Conservation (phyloP, 2,329 filamentous ascomycete genomes). For the Arthrobotrys sphaeroides region DNA sequence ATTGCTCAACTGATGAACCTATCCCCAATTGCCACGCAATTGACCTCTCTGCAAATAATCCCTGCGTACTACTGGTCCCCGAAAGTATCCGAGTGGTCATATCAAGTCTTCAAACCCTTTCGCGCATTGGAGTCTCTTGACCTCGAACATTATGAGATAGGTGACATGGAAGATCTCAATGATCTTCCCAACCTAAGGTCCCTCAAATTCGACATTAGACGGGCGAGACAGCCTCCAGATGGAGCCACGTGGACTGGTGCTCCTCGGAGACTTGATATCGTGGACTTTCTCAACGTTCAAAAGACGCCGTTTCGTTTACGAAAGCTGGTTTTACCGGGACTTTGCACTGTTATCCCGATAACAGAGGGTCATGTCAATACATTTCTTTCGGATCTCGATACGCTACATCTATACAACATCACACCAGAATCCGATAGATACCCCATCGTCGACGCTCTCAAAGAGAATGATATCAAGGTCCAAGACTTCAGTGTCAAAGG, state of each 20-base stretch:
- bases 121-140: background rate
- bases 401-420: background rate
- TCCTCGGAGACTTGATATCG: background rate
- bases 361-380: background rate
- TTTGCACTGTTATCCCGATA: background rate
- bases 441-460: background rate
- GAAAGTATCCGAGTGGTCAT: background rate
- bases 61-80: too few species aligned
- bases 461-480: background rate
- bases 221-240: background rate
- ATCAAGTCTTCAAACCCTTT: background rate
- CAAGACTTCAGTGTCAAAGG: background rate
- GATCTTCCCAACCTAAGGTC: conserved; percentile 5
- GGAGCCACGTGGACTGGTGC: background rate
- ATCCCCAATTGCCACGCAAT: background rate
- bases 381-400: conserved; percentile 1
- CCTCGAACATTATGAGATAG: background rate
- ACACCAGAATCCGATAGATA: background rate
- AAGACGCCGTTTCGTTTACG: background rate
- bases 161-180: background rate
- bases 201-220: background rate
- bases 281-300: conserved; percentile 14
- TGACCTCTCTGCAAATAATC: background rate
- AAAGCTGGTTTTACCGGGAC: background rate
- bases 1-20: background rate